Evolutionary conservation across 805 yeast species (phyloP).

Genomic region (Teunomyces lycoperdinae): DNA sequence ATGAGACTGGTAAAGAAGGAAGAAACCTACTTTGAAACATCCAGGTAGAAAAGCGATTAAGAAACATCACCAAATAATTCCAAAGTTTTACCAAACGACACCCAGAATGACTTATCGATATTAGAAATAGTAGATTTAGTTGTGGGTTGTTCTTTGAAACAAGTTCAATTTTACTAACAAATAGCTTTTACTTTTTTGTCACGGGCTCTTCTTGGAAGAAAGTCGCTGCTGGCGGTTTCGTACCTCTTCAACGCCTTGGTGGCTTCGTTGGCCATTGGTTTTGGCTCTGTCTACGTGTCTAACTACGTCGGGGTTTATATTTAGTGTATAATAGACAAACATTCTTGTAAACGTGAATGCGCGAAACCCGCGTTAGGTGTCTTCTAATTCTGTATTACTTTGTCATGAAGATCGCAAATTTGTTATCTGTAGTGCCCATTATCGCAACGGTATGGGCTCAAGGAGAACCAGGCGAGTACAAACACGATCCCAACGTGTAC

Average conservation of each 20-base stretch:
- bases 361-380: neutral
- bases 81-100: no score
- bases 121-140: no score
- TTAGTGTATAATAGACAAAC: constrained; percentile 12
- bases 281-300: constrained; percentile 34
- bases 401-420: constrained; percentile 4
- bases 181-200: constrained; percentile 30
- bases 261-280: constrained; percentile 38
- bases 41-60: no score
- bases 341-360: neutral
- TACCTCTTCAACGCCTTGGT: constrained; percentile 29
- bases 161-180: constrained; percentile 14
- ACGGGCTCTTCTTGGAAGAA: constrained; percentile 25
- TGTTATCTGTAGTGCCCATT: constrained; percentile 2
- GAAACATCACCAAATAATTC: no score
- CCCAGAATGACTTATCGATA: no score
- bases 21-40: no score
- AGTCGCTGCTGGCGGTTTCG: constrained; percentile 18
- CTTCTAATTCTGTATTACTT: neutral
- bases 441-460: constrained; percentile 8
- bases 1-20: no score
- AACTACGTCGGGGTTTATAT: constrained; percentile 45
- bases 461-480: constrained; percentile 34
- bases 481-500: constrained; percentile 42
- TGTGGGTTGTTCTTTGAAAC: no score